phyloP scores from a whole-genome alignment of 805 yeast genomes.

The Yamadazyma scolyti region DNA sequence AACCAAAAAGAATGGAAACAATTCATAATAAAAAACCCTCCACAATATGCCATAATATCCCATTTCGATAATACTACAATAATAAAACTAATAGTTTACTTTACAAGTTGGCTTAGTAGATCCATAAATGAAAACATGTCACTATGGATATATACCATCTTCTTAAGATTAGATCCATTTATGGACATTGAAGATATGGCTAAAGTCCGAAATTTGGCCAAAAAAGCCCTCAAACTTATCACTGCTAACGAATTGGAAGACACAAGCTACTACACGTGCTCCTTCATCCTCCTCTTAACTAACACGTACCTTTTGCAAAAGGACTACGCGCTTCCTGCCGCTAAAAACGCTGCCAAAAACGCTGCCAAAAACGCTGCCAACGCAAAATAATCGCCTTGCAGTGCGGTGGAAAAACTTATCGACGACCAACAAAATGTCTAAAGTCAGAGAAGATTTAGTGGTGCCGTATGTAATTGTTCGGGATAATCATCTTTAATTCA shows the following conservation, averaged over 20 bases:
- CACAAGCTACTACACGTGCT: too few species aligned
- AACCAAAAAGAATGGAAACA: constrained; percentile 30
- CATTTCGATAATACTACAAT: constrained; percentile 27
- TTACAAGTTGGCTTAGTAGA: constrained; percentile 36
- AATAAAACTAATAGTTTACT: constrained; percentile 30
- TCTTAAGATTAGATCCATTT: constrained; percentile 31
- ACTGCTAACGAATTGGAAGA: constrained; percentile 1
- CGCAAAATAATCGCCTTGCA: too few species aligned
- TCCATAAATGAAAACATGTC: constrained; percentile 22
- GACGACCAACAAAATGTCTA: constrained; percentile 16
- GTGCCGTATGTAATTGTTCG: constrained; percentile 24
- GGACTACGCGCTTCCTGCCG: too few species aligned
- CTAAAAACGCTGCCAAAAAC: too few species aligned
- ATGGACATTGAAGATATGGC: constrained; percentile 31
- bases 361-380: too few species aligned
- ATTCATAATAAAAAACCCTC: constrained; percentile 21
- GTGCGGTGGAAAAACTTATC: constrained; percentile 4
- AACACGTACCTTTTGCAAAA: too few species aligned
- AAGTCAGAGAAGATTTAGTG: constrained; percentile 30
- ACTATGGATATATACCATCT: constrained; percentile 33
- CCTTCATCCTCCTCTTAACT: too few species aligned
- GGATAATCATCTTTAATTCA: constrained; percentile 4
- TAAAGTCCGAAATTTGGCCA: constrained; percentile 33
- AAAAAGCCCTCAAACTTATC: constrained; percentile 31
- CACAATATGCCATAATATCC: constrained; percentile 22